Evolutionary conservation across 2,329 filamentous ascomycete genomes (phyloP).

Genomic region (Stachybotrys elegans): DNA sequence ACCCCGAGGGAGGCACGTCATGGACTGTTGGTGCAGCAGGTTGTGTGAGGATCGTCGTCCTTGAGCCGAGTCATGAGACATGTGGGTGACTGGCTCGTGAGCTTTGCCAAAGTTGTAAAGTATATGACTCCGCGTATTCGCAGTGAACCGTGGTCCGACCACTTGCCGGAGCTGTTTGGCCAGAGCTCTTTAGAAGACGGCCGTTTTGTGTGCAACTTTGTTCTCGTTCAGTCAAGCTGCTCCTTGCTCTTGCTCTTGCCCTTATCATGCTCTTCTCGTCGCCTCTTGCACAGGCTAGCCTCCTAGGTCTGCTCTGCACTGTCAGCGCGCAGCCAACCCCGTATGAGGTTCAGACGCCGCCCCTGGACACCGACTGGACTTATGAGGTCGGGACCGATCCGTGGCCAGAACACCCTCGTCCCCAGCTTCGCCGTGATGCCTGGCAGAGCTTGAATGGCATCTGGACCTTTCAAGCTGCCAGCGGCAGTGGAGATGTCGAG

Average conservation of each 20-base stretch:
- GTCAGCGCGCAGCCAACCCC: slow-evolving; percentile 11
- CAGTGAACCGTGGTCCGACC: too few relatives aligned
- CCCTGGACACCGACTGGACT: slow-evolving; percentile 48
- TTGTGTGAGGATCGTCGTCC: too few relatives aligned
- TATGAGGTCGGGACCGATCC: slow-evolving; percentile 44
- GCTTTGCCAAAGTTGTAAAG: too few relatives aligned
- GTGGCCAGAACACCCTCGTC: slow-evolving; percentile 55
- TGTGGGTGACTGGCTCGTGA: too few relatives aligned
- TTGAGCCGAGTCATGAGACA: too few relatives aligned
- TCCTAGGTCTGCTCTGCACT: not conserved
- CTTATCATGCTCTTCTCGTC: not conserved
- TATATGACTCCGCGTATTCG: too few relatives aligned
- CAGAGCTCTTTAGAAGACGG: too few relatives aligned
- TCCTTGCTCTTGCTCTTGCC: too few relatives aligned
- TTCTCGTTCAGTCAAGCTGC: too few relatives aligned
- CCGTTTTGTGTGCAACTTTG: too few relatives aligned
- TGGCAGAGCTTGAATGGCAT: slow-evolving; percentile 56
- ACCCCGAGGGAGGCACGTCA: not conserved
- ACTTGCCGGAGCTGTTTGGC: too few relatives aligned
- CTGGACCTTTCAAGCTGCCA: slow-evolving; percentile 45
- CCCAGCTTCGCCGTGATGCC: slow-evolving; percentile 45
- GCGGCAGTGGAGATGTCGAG: slow-evolving; percentile 9
- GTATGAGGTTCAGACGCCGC: slow-evolving; percentile 33
- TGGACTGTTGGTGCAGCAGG: not conserved
- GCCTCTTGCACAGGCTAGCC: not conserved